A percentile compares a stretch with the other conserved stretches of the same genome.
phyloP scores from a whole-genome alignment of 2,329 filamentous ascomycete genomes.

The Botrytis elliptica region DNA sequence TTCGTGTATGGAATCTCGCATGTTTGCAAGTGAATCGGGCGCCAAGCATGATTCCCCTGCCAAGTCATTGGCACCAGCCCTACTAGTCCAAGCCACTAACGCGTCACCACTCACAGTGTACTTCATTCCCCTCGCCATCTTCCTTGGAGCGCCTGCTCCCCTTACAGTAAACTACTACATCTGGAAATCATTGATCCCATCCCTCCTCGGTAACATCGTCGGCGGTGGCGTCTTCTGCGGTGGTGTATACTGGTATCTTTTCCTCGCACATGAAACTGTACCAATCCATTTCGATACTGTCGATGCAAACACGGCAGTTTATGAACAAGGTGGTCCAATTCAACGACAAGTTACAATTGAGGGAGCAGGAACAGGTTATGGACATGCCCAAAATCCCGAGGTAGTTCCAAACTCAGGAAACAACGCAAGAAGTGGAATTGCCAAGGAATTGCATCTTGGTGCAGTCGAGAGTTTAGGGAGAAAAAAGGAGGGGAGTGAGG shows the following conservation, averaged over 20 bases:
- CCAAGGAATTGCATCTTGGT: slow-evolving; percentile 26
- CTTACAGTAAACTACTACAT: slow-evolving; percentile 53
- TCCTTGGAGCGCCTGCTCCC: slow-evolving; percentile 43
- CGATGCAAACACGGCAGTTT: slow-evolving; percentile 26
- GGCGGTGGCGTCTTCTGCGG: slow-evolving; percentile 54
- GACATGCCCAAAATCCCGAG: not conserved
- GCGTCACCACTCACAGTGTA: slow-evolving; percentile 41
- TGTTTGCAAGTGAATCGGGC: not conserved
- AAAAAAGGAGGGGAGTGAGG: slow-evolving; percentile 8
- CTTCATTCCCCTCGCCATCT: slow-evolving; percentile 51
- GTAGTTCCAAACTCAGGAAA: slow-evolving; percentile 28
- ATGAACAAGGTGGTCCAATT: slow-evolving; percentile 29
- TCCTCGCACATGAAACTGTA: slow-evolving; percentile 37
- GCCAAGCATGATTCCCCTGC: slow-evolving; percentile 17
- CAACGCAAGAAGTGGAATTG: slow-evolving; percentile 26
- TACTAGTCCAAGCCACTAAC: slow-evolving; percentile 3
- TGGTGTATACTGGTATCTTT: slow-evolving; percentile 50
- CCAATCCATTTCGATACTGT: slow-evolving; percentile 34
- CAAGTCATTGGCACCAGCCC: slow-evolving; percentile 2
- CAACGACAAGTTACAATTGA: slow-evolving; percentile 24
- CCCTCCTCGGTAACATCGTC: slow-evolving; percentile 52
- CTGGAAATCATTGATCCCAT: slow-evolving; percentile 57
- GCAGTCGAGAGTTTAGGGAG: slow-evolving; percentile 26
- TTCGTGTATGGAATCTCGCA: not conserved
- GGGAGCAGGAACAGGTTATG: slow-evolving; percentile 27